Evolutionary conservation across 2,329 filamentous ascomycete species (phyloP), one percentile per base, ranked within the genome.

Genomic region (Alternaria solani): DNA sequence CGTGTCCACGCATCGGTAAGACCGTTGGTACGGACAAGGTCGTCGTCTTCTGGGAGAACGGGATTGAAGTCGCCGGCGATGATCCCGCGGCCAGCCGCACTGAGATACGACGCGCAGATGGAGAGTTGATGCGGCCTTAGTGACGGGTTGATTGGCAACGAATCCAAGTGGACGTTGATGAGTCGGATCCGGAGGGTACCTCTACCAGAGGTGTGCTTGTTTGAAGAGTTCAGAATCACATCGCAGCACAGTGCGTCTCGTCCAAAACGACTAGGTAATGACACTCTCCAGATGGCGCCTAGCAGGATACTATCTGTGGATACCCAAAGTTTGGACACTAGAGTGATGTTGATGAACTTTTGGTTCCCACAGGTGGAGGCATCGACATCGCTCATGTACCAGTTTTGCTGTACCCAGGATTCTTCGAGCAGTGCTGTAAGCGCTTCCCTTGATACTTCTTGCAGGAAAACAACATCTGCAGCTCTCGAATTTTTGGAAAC

Each of bases 161-260:
- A 56, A 32, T 59, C 57, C 38, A 59, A 23, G 30, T 59, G 52
- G 38, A 46, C 57, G 18, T 59, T 59, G 7, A 56, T 39, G 0
- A 59, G 46, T 8, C 57, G 57, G 20, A 59, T 23, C 2, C 32
- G 52, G 4, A 55, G 25, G 5, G 36, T 1, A 5, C 5, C 30
- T 49, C 7, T 38, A 11, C 14, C 28, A 0, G 42, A 42, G 2
- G 14, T 56, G 4, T 51, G 44, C 25, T 51, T 39, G 57, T n/a
- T 41, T 7, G 39, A 34, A 28, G 52, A n/a, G 44, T 59, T 59
- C 0, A 59, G 2, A 16, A 56, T 6, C 30, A 56, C 14, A 30
- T 59, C 57, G 39, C 52, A 59, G 20, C 32, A 59, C 4, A 56
- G 16, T 7, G 57, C 57, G 39, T 59, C 57, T 39, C 57, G 38